Percentiles rank a stretch among this genome's conserved stretches.
Evolutionary conservation across 2,329 filamentous ascomycete species (phyloP).

Genomic region (Apiospora malaysiana): DNA sequence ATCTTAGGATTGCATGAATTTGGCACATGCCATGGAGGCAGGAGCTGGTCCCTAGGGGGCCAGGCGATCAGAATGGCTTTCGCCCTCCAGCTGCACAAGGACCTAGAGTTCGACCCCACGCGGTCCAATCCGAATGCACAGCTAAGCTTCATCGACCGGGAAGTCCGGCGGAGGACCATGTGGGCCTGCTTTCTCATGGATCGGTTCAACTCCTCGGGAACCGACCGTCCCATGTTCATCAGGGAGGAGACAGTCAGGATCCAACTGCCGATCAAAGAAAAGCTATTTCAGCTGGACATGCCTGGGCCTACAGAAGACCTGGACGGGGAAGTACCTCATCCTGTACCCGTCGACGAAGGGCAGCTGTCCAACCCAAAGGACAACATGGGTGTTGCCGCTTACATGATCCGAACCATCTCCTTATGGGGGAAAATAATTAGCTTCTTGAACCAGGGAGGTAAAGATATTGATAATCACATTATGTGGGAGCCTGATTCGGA

Average conservation of each 20-base stretch:
- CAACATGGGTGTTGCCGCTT: conserved; percentile 95
- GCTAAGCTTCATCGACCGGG: conserved; percentile 88
- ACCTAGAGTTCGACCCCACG: conserved; percentile 81
- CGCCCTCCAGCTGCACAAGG: conserved; percentile 89
- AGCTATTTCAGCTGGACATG: conserved; percentile 89
- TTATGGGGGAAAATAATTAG: conserved; percentile 90
- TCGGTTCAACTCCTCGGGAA: conserved; percentile 94
- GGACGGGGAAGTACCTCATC: conserved; percentile 71
- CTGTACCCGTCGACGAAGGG: conserved; percentile 66
- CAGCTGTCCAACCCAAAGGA: conserved; percentile 70
- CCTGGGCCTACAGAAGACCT: conserved; percentile 85
- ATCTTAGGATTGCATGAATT: conserved; percentile 93
- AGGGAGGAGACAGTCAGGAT: conserved; percentile 89
- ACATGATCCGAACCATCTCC: conserved; percentile 83
- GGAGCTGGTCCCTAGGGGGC: conserved; percentile 94
- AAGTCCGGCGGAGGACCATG: conserved; percentile 93
- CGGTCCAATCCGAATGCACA: conserved; percentile 67
- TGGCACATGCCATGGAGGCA: conserved; percentile 92
- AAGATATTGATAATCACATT: conserved; percentile 74
- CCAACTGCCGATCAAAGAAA: conserved; percentile 88
- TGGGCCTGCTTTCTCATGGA: conserved; percentile 99
- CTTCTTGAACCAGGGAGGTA: conserved; percentile 89
- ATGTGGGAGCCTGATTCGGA: conserved; percentile 85
- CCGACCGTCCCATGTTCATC: conserved; percentile 88
- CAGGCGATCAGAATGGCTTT: conserved; percentile 98